Percentiles rank a stretch among this genome's conserved stretches.
These are phyloP conservation scores for Eutrema salsugineum DNA, from an alignment of 441 rosid species.

Conservation along the genomic window DNA sequence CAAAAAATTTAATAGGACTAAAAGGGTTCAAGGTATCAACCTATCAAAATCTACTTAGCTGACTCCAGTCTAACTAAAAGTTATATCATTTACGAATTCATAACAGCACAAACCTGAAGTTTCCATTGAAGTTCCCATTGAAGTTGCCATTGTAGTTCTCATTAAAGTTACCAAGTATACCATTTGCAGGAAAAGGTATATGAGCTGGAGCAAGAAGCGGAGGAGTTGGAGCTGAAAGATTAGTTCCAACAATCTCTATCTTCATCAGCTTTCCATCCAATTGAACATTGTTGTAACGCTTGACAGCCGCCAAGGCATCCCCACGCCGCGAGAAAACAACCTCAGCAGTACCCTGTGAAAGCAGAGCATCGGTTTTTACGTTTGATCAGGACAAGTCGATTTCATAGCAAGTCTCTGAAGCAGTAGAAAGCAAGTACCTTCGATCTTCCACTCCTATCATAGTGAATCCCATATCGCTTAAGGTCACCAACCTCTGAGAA, in stretches of 20 bases:
- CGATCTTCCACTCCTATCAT: conserved; percentile 57
- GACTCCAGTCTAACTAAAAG: background rate
- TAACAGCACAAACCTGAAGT: conserved; percentile 39
- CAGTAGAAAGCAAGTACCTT: conserved; percentile 36
- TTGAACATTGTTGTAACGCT: conserved; percentile 56
- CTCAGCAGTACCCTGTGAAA: conserved; percentile 70
- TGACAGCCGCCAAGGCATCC: conserved; percentile 56
- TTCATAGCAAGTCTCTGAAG: background rate
- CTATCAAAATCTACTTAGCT: background rate
- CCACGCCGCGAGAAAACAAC: conserved; percentile 43
- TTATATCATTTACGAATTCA: background rate
- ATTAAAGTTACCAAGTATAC: conserved; percentile 33
- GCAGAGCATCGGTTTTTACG: background rate
- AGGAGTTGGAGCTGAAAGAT: conserved; percentile 36
- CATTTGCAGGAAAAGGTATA: conserved; percentile 26
- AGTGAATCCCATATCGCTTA: conserved; percentile 45
- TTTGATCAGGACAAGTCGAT: background rate
- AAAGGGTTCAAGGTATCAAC: background rate
- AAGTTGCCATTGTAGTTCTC: conserved; percentile 34
- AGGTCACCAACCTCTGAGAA: conserved; percentile 56
- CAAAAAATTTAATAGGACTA: background rate
- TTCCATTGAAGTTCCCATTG: conserved; percentile 34
- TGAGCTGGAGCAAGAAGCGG: conserved; percentile 32
- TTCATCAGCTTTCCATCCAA: conserved; percentile 57
- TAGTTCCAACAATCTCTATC: conserved; percentile 52